Evolutionary conservation across 2,329 filamentous ascomycete species (phyloP), one percentile per base, ranked within the genome.

Genomic region (Claviceps africana): DNA sequence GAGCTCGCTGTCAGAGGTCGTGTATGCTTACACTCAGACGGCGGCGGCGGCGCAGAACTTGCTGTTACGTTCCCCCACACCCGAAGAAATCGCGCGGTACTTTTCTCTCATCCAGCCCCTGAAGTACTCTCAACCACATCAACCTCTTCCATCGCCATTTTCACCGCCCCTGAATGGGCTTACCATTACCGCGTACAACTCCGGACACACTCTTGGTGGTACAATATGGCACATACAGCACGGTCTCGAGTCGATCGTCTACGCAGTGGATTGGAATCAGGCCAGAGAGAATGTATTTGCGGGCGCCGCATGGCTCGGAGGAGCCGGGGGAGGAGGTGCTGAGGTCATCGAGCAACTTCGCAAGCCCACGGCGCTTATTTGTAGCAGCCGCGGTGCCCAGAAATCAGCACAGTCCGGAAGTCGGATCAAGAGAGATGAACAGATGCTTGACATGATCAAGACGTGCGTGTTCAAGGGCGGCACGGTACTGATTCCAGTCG

Each of bases 201-300:
- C 93, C 8, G 93, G 93, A 57, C 91, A 96, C 65, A 96, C 91
- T 0, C 78, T 97, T 0, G 93, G 93, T 66, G 93, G 93, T 52
- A 97, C 93, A 25, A 95, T 98, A 72, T 98, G 93, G 93, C 91
- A 97, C 62, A 90, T 98, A 57, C 91, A 97, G 62, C 89, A 97
- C 71, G 89, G 90, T 0, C 78, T 96, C 64, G 93, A 98, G 66
- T 96, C 90, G 1, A 91, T 98, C 43, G 90, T 98, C 1, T 97
- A 98, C 62, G 91, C 93, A 0, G 88, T 96, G 19, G 91, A 97
- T 63, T 98, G 93, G 93, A 96, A 96, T 61, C 90, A 96, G 68
- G 88, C 86, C n/a, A 82, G 88, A 59, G 93, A 98, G 65, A 95
- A 95, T 68, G 89, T 97, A 17, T 83, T 95, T 54, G 83, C 91